A percentile compares a stretch with the other conserved stretches of the same genome.
These are phyloP conservation scores for Colletotrichum zoysiae DNA, from an alignment of 2,329 filamentous ascomycete species.

Conservation along the genomic window DNA sequence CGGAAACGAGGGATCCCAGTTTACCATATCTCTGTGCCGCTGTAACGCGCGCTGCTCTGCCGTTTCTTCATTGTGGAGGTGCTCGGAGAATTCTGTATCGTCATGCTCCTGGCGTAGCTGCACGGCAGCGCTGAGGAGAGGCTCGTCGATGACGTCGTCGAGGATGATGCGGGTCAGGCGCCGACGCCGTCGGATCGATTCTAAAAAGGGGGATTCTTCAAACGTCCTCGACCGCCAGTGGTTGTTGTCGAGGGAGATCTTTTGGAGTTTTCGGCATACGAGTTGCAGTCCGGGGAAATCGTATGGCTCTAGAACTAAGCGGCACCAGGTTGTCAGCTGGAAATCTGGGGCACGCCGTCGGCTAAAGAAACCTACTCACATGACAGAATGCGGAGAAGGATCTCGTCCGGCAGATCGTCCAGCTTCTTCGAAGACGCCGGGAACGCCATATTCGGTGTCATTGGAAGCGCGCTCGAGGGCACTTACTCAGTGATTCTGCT, in stretches of 20 bases:
- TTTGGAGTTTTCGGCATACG: constrained; percentile 74
- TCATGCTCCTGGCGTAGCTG: constrained; percentile 30
- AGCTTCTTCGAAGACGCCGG: constrained; percentile 47
- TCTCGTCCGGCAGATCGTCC: constrained; percentile 72
- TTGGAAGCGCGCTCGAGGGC: constrained; percentile 7
- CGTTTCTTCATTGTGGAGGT: constrained; percentile 45
- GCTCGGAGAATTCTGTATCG: constrained; percentile 6
- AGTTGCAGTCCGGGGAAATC: constrained; percentile 78
- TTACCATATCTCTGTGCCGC: constrained; percentile 72
- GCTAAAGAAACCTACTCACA: constrained; percentile 32
- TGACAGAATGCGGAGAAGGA: constrained; percentile 70
- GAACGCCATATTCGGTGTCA: constrained; percentile 43
- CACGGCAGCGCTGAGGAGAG: constrained; percentile 35
- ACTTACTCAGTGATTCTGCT: constrained; percentile 14
- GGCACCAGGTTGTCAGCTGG: constrained; percentile 33
- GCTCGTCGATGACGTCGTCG: constrained; percentile 36
- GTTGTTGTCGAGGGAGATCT: constrained; percentile 77
- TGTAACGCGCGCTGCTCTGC: constrained; percentile 51
- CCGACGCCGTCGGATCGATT: constrained; percentile 67
- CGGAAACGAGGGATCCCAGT: constrained; percentile 86
- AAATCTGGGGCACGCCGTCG: constrained; percentile 12
- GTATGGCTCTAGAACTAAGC: constrained; percentile 70
- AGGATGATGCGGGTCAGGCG: constrained; percentile 47
- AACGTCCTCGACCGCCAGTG: constrained; percentile 85
- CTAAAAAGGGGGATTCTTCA: constrained; percentile 74